Conservation (phyloP, 345 rosid species). For the Garcia nutans region DNA sequence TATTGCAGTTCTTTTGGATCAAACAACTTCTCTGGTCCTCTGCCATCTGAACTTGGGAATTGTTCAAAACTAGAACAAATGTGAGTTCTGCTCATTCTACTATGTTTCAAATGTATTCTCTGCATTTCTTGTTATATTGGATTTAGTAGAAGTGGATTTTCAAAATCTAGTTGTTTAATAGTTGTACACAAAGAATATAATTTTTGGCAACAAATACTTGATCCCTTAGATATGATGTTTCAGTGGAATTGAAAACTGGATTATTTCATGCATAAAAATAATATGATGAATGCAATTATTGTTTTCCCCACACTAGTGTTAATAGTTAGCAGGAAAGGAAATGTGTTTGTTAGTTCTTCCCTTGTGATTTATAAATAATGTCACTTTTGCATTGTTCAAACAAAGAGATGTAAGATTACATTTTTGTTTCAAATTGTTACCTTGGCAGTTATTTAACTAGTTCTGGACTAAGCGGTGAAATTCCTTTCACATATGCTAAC, state of each 20-base stretch:
- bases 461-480: conserved; percentile 55
- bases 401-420: background rate
- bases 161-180: background rate
- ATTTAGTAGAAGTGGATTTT: background rate
- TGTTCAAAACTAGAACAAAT: conserved; percentile 44
- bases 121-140: background rate
- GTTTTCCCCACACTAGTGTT: background rate
- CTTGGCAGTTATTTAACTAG: conserved; percentile 49
- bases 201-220: no score
- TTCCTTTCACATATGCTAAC: conserved; percentile 51
- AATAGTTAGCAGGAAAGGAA: background rate
- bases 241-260: no score
- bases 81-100: conserved; percentile 39
- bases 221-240: no score
- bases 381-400: background rate
- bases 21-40: conserved; percentile 68
- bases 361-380: no score
- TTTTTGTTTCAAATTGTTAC: background rate
- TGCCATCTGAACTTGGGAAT: conserved; percentile 63
- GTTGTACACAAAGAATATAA: no score
- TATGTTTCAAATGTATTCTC: background rate
- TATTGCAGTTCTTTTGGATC: conserved; percentile 40
- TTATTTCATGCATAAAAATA: no score
- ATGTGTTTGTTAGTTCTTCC: background rate
- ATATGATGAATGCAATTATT: no score